A percentile compares a stretch with the other conserved stretches of the same genome.
Conservation (phyloP, 140 eudicot species). For the Ambrosia hybrid region DNA sequence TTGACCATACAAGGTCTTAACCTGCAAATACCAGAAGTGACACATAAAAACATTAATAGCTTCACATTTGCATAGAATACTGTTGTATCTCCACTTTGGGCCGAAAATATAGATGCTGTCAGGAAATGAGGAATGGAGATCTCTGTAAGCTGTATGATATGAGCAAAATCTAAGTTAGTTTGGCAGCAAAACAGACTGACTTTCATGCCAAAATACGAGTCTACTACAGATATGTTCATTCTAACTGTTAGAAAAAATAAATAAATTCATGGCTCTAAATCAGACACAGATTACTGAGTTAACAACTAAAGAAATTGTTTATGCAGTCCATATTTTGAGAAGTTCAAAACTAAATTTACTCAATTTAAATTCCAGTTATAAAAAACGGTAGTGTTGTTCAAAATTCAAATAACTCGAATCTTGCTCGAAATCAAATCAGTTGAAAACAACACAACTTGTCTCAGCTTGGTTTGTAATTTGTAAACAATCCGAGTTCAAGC, state of each 20-base stretch:
- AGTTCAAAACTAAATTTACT: background rate
- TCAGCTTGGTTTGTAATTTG: too few species aligned
- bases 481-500: too few species aligned
- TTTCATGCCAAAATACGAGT: background rate
- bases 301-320: background rate
- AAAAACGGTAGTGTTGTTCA: too few species aligned
- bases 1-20: conserved; percentile 76
- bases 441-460: too few species aligned
- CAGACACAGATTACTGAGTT: background rate
- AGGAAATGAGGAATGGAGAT: conserved; percentile 93
- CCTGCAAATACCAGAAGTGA: conserved; percentile 94
- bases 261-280: background rate
- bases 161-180: conserved; percentile 20
- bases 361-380: background rate
- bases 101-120: conserved; percentile 96
- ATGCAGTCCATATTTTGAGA: background rate
- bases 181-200: background rate
- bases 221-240: background rate
- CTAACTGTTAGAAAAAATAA: background rate
- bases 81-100: conserved; percentile 70
- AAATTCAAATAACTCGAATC: too few species aligned
- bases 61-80: conserved; percentile 71
- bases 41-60: conserved; percentile 60
- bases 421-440: too few species aligned
- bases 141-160: conserved; percentile 77